phyloP scores from a whole-genome alignment of 2,329 filamentous ascomycete genomes.

The Arachnomyces sp. region DNA sequence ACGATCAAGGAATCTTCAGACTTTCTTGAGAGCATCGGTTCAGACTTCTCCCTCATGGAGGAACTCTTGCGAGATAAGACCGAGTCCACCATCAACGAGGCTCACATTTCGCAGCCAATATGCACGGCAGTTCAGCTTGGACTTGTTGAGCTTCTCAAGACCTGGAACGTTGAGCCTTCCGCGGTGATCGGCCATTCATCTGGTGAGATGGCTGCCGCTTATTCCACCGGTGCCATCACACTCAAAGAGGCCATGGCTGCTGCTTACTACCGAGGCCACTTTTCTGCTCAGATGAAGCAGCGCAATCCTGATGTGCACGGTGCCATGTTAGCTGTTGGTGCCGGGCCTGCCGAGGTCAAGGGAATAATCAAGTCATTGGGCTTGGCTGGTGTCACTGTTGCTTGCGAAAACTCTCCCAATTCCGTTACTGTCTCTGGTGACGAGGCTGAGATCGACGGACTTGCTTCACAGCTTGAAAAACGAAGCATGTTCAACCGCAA shows the following conservation, averaged over 20 bases:
- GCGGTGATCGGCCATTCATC: conserved; percentile 22
- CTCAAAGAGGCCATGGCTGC: conserved; percentile 7
- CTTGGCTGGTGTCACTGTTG: conserved; percentile 15
- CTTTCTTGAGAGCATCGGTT: neutral
- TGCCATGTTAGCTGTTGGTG: conserved; percentile 11
- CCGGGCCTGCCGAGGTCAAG: neutral
- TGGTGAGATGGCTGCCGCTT: conserved; percentile 24
- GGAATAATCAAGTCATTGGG: no score
- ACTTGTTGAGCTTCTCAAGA: neutral
- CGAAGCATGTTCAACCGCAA: conserved; percentile 14
- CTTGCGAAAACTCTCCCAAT: conserved; percentile 31
- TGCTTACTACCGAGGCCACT: conserved; percentile 10
- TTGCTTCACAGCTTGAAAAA: conserved; percentile 11
- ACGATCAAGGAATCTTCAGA: conserved; percentile 1
- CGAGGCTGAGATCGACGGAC: conserved; percentile 14
- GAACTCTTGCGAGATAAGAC: neutral
- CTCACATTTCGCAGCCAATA: neutral
- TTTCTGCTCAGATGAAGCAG: neutral
- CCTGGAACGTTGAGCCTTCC: neutral
- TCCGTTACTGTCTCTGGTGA: conserved; percentile 33
- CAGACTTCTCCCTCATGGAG: neutral
- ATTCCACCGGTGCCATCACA: conserved; percentile 17
- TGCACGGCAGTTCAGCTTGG: neutral
- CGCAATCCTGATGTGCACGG: neutral
- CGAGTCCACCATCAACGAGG: neutral